These are phyloP conservation scores for Gnaphalium uliginosum DNA, from an alignment of 129 eudicot genomes.

Conservation along the genomic window DNA sequence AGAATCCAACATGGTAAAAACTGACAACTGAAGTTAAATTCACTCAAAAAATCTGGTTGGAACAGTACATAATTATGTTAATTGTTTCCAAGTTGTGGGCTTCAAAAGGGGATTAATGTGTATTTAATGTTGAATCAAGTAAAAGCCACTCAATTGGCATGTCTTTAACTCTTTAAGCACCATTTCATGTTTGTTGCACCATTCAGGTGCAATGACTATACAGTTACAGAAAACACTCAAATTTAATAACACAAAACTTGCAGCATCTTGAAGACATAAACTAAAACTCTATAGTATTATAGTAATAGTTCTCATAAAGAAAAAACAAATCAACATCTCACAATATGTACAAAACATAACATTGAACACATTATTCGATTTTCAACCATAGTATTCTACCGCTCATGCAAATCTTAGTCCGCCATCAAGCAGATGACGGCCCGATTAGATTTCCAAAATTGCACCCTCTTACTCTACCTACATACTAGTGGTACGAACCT, in stretches of 20 bases:
- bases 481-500: slow-evolving; percentile 27
- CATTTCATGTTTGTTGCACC: not conserved
- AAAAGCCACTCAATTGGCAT: too few relatives aligned
- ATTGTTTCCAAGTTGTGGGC: not conserved
- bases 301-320: slow-evolving; percentile 22
- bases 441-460: slow-evolving; percentile 27
- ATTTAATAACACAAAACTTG: not conserved
- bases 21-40: not conserved
- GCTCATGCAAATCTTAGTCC: slow-evolving; percentile 38
- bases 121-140: not conserved
- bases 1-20: not conserved
- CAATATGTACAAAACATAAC: slow-evolving; percentile 40
- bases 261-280: slow-evolving; percentile 5
- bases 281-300: slow-evolving; percentile 25
- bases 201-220: not conserved
- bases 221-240: slow-evolving; percentile 1
- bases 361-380: slow-evolving; percentile 32
- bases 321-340: slow-evolving; percentile 29
- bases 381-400: slow-evolving; percentile 29
- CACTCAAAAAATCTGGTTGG: not conserved
- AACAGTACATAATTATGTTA: not conserved
- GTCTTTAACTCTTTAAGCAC: not conserved
- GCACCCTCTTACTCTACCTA: slow-evolving; percentile 33
- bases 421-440: slow-evolving; percentile 35
- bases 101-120: not conserved